Evolutionary conservation across 345 rosid species (phyloP).

Genomic region (Theobroma cacao): DNA sequence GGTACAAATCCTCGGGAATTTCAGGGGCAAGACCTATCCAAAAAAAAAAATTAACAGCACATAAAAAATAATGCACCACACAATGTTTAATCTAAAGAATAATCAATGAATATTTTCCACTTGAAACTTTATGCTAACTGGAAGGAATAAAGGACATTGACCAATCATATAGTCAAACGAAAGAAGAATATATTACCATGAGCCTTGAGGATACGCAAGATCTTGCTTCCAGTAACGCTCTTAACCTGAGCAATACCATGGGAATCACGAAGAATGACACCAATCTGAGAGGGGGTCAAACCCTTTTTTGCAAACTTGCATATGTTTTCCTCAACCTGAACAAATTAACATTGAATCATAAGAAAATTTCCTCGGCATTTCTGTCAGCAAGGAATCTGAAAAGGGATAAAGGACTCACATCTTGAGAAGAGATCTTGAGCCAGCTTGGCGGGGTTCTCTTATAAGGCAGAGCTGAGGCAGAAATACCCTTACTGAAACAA

Average conservation of each 20-base stretch:
- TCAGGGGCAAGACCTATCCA: slow-evolving; percentile 50
- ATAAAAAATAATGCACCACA: not conserved
- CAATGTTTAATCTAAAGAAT: not conserved
- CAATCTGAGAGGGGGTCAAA: slow-evolving; percentile 58
- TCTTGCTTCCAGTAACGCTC: slow-evolving; percentile 56
- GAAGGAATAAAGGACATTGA: not conserved
- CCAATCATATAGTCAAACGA: not conserved
- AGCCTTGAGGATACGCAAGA: slow-evolving; percentile 54
- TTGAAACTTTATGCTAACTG: not conserved
- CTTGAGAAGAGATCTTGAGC: slow-evolving; percentile 52
- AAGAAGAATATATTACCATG: slow-evolving; percentile 28
- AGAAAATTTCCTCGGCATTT: not conserved
- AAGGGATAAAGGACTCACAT: slow-evolving; percentile 30
- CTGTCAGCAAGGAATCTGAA: not conserved
- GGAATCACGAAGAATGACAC: slow-evolving; percentile 62
- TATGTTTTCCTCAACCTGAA: slow-evolving; percentile 51
- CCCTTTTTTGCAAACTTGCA: slow-evolving; percentile 65
- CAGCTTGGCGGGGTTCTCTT: slow-evolving; percentile 58
- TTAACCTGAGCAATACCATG: slow-evolving; percentile 55
- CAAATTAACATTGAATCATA: not conserved
- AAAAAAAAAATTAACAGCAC: not conserved
- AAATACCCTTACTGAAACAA: slow-evolving; percentile 51
- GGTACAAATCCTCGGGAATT: slow-evolving; percentile 61
- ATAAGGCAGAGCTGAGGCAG: slow-evolving; percentile 55
- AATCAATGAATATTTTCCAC: not conserved